These are phyloP conservation scores for Exsudoporus floridanus DNA, from an alignment of 1,284 basidiomycete species.

Conservation along the genomic window DNA sequence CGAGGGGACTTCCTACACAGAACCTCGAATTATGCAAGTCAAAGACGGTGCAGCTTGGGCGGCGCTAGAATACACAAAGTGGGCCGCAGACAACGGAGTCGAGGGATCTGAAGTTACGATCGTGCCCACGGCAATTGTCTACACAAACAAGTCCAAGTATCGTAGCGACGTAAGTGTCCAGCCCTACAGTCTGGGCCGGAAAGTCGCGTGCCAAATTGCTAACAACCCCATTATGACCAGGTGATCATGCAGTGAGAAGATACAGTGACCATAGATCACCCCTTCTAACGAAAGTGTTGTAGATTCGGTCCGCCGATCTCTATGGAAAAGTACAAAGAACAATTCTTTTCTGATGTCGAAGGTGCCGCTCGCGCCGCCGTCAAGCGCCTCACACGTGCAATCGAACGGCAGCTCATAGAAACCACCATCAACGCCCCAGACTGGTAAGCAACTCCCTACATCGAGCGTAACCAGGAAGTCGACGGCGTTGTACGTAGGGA, in stretches of 20 bases:
- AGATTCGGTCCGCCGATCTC: conserved; percentile 84
- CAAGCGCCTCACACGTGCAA: conserved; percentile 77
- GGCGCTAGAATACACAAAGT: conserved; percentile 88
- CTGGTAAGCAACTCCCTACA: conserved; percentile 55
- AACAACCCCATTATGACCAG: conserved; percentile 37
- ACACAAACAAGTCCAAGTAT: conserved; percentile 94
- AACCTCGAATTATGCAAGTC: conserved; percentile 88
- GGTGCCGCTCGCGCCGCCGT: conserved; percentile 78
- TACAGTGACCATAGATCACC: conserved; percentile 8
- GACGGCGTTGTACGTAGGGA: conserved; percentile 56
- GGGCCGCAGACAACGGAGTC: conserved; percentile 56
- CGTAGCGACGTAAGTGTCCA: conserved; percentile 64
- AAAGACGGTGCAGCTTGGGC: conserved; percentile 98
- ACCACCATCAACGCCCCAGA: conserved; percentile 90
- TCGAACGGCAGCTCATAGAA: conserved; percentile 70
- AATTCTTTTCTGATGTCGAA: conserved; percentile 73
- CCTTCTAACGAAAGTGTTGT: conserved; percentile 11
- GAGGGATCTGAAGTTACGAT: conserved; percentile 48
- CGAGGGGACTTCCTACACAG: conserved; percentile 89
- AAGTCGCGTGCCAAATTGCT: conserved; percentile 7
- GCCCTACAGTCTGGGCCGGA: conserved; percentile 7
- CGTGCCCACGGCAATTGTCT: conserved; percentile 86
- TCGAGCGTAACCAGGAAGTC: conserved; percentile 10
- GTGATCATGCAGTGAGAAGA: conserved; percentile 66
- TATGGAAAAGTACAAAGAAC: conserved; percentile 71